Evolutionary conservation across 768 basidiomycete genomes (phyloP).

Genomic region (Mycena alexandri): DNA sequence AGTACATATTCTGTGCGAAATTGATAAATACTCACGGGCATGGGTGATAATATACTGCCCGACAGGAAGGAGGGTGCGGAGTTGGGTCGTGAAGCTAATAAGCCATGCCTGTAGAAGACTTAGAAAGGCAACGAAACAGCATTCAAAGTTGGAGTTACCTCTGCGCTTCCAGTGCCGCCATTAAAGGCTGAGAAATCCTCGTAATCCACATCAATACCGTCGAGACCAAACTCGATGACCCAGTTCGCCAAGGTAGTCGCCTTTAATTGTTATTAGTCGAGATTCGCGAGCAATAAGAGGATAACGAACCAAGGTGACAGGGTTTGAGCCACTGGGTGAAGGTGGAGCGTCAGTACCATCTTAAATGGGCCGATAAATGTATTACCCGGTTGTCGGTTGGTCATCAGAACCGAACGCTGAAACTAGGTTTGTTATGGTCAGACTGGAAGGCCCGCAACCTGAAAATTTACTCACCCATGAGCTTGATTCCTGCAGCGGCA

Average conservation of each 20-base stretch:
- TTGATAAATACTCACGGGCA: slow-evolving; percentile 57
- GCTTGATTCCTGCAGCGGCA: slow-evolving; percentile 67
- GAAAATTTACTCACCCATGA: slow-evolving; percentile 48
- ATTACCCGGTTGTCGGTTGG: slow-evolving; percentile 61
- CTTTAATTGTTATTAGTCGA: slow-evolving; percentile 43
- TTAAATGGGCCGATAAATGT: no score
- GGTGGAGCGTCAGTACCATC: slow-evolving; percentile 67
- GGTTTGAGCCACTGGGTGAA: slow-evolving; percentile 69
- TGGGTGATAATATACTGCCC: slow-evolving; percentile 66
- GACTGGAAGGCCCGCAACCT: no score
- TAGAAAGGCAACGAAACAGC: not conserved
- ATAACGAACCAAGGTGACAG: slow-evolving; percentile 63
- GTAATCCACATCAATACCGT: slow-evolving; percentile 84
- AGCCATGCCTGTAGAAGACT: slow-evolving; percentile 49
- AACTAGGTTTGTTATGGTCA: slow-evolving; percentile 45
- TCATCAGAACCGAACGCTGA: slow-evolving; percentile 76
- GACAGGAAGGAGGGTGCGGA: slow-evolving; percentile 61
- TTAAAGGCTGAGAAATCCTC: slow-evolving; percentile 74
- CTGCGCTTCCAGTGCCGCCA: slow-evolving; percentile 15
- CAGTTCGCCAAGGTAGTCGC: slow-evolving; percentile 78
- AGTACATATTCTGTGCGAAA: not conserved
- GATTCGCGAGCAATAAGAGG: not conserved
- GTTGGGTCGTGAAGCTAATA: slow-evolving; percentile 65
- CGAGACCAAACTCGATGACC: slow-evolving; percentile 72
- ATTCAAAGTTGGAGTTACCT: not conserved